Percentiles rank a stretch among this genome's conserved stretches.
Conservation (phyloP, 345 rosid genomes). For the Rhodomyrtus tomentosa region DNA sequence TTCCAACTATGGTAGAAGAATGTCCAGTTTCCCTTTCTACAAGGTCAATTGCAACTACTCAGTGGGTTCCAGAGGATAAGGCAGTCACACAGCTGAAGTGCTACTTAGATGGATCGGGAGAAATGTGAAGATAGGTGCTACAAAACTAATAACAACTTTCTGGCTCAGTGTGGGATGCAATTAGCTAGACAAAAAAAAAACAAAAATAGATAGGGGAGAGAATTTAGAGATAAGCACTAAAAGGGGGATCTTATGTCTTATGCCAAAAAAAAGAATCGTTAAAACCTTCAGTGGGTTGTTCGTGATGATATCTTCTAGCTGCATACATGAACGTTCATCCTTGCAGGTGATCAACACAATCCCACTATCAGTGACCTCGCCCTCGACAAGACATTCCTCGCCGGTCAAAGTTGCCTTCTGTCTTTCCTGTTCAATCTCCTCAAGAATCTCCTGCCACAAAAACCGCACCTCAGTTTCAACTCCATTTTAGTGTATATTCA, state of each 20-base stretch:
- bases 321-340: conserved; percentile 94
- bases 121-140: not conserved
- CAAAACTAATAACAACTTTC: not conserved
- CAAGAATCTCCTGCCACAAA: conserved; percentile 60
- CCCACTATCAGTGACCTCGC: conserved; percentile 31
- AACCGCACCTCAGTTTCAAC: not conserved
- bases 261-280: not conserved
- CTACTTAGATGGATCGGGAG: not conserved
- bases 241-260: not conserved
- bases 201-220: not conserved
- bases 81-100: not conserved
- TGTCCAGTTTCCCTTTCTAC: not conserved
- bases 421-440: conserved; percentile 81
- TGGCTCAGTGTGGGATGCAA: not conserved
- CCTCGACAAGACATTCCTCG: conserved; percentile 27
- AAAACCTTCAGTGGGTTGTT: conserved; percentile 59
- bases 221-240: not conserved
- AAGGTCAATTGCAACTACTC: not conserved
- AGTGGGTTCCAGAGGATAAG: not conserved
- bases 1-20: not conserved
- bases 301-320: conserved; percentile 80
- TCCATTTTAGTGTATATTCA: not conserved
- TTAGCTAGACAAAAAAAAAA: not conserved
- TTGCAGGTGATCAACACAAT: conserved; percentile 86
- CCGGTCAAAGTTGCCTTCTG: conserved; percentile 27